Evolutionary conservation across 139 green algal species (phyloP), one percentile per base, ranked within the genome.

Genomic region (Coelastrella sp.): DNA sequence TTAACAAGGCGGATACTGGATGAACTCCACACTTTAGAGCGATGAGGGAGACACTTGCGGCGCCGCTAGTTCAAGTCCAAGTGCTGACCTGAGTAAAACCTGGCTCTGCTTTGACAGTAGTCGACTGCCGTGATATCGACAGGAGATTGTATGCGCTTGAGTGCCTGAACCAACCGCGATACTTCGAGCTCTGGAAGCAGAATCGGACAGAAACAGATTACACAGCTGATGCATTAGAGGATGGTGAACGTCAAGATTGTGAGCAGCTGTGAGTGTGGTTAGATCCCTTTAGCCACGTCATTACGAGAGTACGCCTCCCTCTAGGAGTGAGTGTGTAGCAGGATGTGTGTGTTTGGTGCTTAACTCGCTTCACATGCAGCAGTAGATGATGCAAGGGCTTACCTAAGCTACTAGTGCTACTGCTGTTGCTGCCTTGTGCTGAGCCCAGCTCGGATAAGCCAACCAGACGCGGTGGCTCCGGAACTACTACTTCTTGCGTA

Each of bases 61-160:
- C 32, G 32, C 32, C 32, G 11, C 10, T 68, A 80, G 8, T 20
- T 58, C 20, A 80, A 58, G 19, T n/a, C n/a, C n/a, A n/a, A 22
- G 13, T 13, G n/a, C 32, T 19, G 71, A 85, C 86, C 86, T 75
- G 86, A 76, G 57, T 32, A 74, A 23, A 89, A 89, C 16, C 85
- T 60, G 3, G 73, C 58, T 17, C 73, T 57, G 10, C 7, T 83
- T 22, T 22, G 73, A 73, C 85, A 81, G 74, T 84, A 90, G 86
- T 90, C 86, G 0, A 90, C 86, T 81, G 60, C 86, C 14, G 86
- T 84, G 74, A 90, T 74, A 23, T 58, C 77, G 86, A 57, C 22
- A 19, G 83, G 83, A 6, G 83, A 54, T 22, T 68, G 7, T n/a
- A 88, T 80, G 19, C 83, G 83, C 5, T 54, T 17, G 47, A 88